These are phyloP conservation scores for Stereocaulon alpinum DNA, from an alignment of 495 filamentous ascomycete species.

Conservation along the genomic window DNA sequence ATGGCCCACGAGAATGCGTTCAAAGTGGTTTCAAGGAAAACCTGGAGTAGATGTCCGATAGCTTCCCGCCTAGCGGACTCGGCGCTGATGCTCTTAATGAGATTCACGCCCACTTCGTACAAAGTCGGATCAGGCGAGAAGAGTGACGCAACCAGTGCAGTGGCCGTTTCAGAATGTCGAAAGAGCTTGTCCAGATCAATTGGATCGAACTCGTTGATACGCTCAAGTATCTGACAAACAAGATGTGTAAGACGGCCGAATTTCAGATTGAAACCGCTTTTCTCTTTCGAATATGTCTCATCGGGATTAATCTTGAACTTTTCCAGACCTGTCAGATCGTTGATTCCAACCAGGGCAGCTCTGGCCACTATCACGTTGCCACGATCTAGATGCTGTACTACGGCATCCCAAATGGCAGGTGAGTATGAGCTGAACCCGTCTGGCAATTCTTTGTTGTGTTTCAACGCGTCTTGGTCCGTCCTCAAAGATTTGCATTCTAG, in stretches of 20 bases:
- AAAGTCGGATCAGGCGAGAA: constrained; percentile 59
- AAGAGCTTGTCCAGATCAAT: constrained; percentile 56
- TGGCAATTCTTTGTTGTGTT: constrained; percentile 48
- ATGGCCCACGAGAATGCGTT: constrained; percentile 52
- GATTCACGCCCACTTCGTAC: constrained; percentile 62
- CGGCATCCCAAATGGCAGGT: constrained; percentile 62
- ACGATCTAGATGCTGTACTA: constrained; percentile 55
- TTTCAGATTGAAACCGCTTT: constrained; percentile 61
- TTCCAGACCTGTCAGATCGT: constrained; percentile 60
- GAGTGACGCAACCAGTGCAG: constrained; percentile 56
- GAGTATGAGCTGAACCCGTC: constrained; percentile 56
- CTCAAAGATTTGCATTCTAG: constrained; percentile 67
- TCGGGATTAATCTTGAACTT: constrained; percentile 47
- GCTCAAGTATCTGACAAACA: constrained; percentile 61
- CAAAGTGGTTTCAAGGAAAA: constrained; percentile 51
- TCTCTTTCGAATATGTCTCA: constrained; percentile 39
- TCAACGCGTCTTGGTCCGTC: constrained; percentile 59
- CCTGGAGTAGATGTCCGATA: constrained; percentile 55
- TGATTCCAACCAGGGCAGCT: constrained; percentile 58
- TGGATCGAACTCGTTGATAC: constrained; percentile 61
- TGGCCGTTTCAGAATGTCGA: constrained; percentile 48
- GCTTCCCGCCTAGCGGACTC: constrained; percentile 64
- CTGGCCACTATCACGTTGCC: constrained; percentile 56
- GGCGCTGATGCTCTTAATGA: constrained; percentile 68
- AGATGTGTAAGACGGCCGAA: constrained; percentile 58